phyloP scores from a whole-genome alignment of 495 filamentous ascomycete genomes.

The Peziza echinospora region DNA sequence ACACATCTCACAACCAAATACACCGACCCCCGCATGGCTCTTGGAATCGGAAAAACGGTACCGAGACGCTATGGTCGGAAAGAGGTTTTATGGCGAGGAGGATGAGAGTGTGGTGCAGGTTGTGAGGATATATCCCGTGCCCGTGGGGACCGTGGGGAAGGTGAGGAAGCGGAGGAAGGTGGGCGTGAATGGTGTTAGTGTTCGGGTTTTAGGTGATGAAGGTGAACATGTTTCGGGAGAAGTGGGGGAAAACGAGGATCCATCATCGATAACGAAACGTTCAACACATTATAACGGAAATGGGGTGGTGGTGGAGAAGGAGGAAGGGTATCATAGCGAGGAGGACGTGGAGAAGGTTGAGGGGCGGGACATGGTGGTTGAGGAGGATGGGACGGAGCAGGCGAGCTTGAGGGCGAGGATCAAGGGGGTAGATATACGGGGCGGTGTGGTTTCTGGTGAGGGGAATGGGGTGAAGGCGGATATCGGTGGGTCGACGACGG shows the following conservation, averaged over 20 bases:
- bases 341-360: background rate
- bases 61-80: background rate
- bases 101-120: background rate
- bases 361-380: background rate
- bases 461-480: too few relatives aligned
- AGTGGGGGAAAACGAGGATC: too few relatives aligned
- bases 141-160: background rate
- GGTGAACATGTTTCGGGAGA: background rate
- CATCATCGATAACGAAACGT: too few relatives aligned
- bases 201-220: too few relatives aligned
- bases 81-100: slow-evolving; percentile 12
- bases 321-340: background rate
- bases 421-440: too few relatives aligned
- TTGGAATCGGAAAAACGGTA: background rate
- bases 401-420: too few relatives aligned
- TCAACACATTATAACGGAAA: too few relatives aligned
- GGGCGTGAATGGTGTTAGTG: background rate
- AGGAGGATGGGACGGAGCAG: background rate
- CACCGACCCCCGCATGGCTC: background rate
- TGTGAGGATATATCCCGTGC: background rate
- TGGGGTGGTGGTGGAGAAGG: background rate
- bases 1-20: background rate
- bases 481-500: too few relatives aligned
- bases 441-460: too few relatives aligned
- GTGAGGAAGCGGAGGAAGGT: background rate